Conservation (phyloP, 805 yeast genomes). For the Teunomyces funiuensis region DNA sequence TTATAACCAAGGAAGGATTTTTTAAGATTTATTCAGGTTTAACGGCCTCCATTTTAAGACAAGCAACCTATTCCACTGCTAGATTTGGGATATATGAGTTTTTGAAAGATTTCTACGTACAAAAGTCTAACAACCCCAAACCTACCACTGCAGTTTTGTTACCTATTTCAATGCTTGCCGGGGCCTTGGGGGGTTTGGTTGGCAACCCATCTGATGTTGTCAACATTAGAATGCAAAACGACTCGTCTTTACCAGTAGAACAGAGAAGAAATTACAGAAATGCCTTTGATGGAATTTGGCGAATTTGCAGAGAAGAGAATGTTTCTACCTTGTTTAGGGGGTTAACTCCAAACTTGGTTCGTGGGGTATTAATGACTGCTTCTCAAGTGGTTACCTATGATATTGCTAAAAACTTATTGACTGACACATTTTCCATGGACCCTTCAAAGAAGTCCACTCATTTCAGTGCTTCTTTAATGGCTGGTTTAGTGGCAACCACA, state of each 20-base stretch:
- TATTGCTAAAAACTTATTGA: conserved; percentile 62
- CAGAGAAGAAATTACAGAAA: conserved; percentile 72
- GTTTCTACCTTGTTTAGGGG: conserved; percentile 64
- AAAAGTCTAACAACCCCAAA: conserved; percentile 38
- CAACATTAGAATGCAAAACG: conserved; percentile 90
- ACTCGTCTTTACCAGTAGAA: conserved; percentile 61
- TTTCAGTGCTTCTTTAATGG: conserved; percentile 72
- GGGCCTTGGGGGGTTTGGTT: conserved; percentile 78
- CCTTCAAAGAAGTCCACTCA: conserved; percentile 68
- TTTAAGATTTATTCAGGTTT: conserved; percentile 76
- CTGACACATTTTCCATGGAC: conserved; percentile 49
- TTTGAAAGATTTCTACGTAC: conserved; percentile 54
- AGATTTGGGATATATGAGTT: conserved; percentile 85
- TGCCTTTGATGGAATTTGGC: conserved; percentile 72
- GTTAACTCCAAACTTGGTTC: conserved; percentile 68
- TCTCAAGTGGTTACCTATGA: conserved; percentile 89
- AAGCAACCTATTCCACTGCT: conserved; percentile 84
- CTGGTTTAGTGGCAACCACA: conserved; percentile 88
- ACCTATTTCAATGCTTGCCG: conserved; percentile 83
- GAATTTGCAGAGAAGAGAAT: conserved; percentile 64
- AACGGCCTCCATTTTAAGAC: conserved; percentile 78
- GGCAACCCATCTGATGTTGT: conserved; percentile 90
- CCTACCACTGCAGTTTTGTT: conserved; percentile 62
- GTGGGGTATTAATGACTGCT: conserved; percentile 88
- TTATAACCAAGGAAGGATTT: conserved; percentile 63